Evolutionary conservation across 73 alveolate genomes (phyloP), one percentile per base, ranked within the genome.

Genomic region (Uronychia setigera): DNA sequence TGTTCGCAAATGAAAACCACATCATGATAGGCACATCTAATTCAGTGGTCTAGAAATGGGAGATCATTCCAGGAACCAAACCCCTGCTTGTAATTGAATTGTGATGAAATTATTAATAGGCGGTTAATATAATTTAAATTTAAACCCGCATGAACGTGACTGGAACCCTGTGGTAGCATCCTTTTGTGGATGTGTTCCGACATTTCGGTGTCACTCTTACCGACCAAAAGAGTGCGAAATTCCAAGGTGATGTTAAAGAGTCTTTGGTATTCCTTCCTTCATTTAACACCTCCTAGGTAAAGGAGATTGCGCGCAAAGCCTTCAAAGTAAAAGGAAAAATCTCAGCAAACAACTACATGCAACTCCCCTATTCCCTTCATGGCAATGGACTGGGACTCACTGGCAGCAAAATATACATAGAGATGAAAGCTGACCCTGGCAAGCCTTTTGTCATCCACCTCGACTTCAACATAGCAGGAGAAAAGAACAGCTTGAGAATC

Each of bases 291-390:
- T 46, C 67, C 67, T 90, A 93, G 97, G 98, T 93, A 32, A 88
- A 93, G 76, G 96, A 92, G 58, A 96, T 95, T 0, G 99, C 98
- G 31, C 92, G 97, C 80, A 92, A 93, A 88, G 97, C 95, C 35
- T 83, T 93, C 81, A 87, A 87, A 84, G 78, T 96, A 33, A 75
- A 60, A 35, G 99, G 99, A 33, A 78, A 94, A 67, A 90, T 96
- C 32, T 92, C 98, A 1, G 96, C 99, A 33, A 93, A 94, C 86
- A 97, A 97, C 93, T 87, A 83, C 80, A 86, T 97, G 28, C 88
- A 80, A 81, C 59, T 96, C 29, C 99, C 99, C 26, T 88, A 92
- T 80, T 94, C 96, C 19, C 90, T 80, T 35, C 29, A 87, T 26
- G 67, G 88, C 46, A 87, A 91, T 46, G 88, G 95, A 0, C 82